These are phyloP conservation scores for Fusarium transvaalense DNA, from an alignment of 2,329 filamentous ascomycete genomes.

Conservation along the genomic window DNA sequence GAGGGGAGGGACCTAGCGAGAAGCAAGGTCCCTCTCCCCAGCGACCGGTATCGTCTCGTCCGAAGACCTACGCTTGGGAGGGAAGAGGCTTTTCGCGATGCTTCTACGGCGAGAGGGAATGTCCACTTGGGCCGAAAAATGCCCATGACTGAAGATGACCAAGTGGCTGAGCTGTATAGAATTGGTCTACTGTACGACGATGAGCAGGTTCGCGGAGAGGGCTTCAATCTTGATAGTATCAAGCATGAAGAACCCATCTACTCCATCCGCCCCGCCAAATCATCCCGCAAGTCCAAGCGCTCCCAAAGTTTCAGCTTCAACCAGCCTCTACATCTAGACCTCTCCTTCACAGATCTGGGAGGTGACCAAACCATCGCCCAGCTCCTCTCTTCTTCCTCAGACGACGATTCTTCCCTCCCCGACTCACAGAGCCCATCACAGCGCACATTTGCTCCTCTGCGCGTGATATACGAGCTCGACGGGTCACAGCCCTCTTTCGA, in stretches of 20 bases:
- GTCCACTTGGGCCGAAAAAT: conserved; percentile 44
- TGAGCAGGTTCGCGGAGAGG: conserved; percentile 51
- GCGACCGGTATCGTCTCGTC: conserved; percentile 52
- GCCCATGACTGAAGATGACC: conserved; percentile 51
- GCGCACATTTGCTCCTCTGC: conserved; percentile 51
- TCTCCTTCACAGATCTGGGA: conserved; percentile 59
- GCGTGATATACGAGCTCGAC: conserved; percentile 57
- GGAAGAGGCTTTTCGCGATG: conserved; percentile 61
- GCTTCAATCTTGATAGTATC: conserved; percentile 57
- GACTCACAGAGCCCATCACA: conserved; percentile 9
- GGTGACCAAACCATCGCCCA: conserved; percentile 56
- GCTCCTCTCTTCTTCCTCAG: conserved; percentile 47
- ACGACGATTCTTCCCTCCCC: conserved; percentile 34
- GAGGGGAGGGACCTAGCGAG: conserved; percentile 55
- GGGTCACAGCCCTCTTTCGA: conserved; percentile 52
- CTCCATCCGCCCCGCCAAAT: conserved; percentile 54
- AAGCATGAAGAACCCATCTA: conserved; percentile 55
- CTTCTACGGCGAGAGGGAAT: conserved; percentile 53
- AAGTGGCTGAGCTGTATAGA: conserved; percentile 58
- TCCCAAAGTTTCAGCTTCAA: conserved; percentile 42
- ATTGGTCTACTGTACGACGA: conserved; percentile 62
- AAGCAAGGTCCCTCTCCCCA: conserved; percentile 54
- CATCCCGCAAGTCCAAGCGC: conserved; percentile 47
- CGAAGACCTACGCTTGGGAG: conserved; percentile 59
- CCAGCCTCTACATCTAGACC: conserved; percentile 53